Conservation (phyloP, 2,329 filamentous ascomycete genomes). For the Cordyceps militaris region DNA sequence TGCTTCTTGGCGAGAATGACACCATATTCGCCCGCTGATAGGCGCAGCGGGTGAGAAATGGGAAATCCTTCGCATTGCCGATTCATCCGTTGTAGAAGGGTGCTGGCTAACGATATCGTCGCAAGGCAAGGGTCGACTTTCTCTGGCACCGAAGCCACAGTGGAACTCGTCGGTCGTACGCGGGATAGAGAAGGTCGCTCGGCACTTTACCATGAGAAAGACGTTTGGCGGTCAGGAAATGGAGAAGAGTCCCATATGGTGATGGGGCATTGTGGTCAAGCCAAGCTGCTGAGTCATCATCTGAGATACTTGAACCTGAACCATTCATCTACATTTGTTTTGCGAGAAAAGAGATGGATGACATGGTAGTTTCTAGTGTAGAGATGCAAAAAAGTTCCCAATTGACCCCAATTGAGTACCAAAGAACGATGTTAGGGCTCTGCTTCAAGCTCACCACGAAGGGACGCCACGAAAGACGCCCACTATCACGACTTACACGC, state of each 20-base stretch:
- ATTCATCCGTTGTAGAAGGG: constrained; percentile 7
- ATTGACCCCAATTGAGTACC: too few species aligned
- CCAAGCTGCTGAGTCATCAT: constrained; percentile 8
- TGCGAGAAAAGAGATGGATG: not conserved
- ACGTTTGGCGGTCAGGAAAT: not conserved
- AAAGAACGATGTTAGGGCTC: too few species aligned
- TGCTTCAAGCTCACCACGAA: too few species aligned
- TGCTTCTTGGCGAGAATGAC: not conserved
- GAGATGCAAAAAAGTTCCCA: too few species aligned
- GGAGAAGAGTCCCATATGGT: constrained; percentile 1
- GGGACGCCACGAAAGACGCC: too few species aligned
- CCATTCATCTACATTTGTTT: constrained; percentile 5
- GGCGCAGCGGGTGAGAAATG: too few species aligned
- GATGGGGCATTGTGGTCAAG: not conserved
- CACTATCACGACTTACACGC: not conserved
- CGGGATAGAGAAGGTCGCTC: not conserved
- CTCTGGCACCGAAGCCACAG: not conserved
- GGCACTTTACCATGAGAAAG: not conserved
- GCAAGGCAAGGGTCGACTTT: not conserved
- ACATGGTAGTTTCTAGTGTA: not conserved
- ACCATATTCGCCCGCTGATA: not conserved
- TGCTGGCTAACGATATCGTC: not conserved
- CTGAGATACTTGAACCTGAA: not conserved
- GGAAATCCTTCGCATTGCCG: constrained; percentile 6
- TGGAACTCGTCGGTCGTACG: not conserved